phyloP scores from a whole-genome alignment of 2,329 filamentous ascomycete genomes.

The Graphilbum fragrans region DNA sequence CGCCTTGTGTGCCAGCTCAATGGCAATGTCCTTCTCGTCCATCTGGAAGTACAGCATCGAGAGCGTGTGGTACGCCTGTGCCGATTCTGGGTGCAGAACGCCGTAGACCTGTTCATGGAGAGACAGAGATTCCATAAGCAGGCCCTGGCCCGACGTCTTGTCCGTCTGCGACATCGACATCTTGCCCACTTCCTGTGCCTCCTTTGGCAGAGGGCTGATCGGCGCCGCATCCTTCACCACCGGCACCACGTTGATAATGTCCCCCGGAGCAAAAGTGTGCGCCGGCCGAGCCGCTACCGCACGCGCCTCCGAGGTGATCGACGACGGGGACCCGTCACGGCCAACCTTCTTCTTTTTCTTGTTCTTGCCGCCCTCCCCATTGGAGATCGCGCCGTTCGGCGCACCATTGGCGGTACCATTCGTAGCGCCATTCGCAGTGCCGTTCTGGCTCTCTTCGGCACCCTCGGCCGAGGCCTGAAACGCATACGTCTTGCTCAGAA shows the following conservation, averaged over 20 bases:
- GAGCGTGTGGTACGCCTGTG: slow-evolving; percentile 84
- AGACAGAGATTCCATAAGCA: slow-evolving; percentile 89
- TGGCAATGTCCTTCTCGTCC: slow-evolving; percentile 93
- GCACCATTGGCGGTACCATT: slow-evolving; percentile 11
- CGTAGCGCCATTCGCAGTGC: slow-evolving; percentile 13
- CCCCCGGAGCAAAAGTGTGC: slow-evolving; percentile 66
- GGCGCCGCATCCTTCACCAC: slow-evolving; percentile 90
- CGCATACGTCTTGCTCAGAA: slow-evolving; percentile 65
- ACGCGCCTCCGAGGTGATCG: slow-evolving; percentile 20
- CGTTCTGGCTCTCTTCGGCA: slow-evolving; percentile 1
- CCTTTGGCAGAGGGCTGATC: slow-evolving; percentile 81
- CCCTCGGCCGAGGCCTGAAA: slow-evolving; percentile 39
- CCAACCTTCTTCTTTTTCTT: slow-evolving; percentile 53
- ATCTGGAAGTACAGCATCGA: slow-evolving; percentile 95
- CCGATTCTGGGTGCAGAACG: slow-evolving; percentile 91
- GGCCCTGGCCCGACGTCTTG: slow-evolving; percentile 89
- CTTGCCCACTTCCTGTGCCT: slow-evolving; percentile 87
- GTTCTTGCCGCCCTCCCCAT: slow-evolving; percentile 26
- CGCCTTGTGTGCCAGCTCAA: slow-evolving; percentile 91
- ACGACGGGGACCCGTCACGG: slow-evolving; percentile 39
- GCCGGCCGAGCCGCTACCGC: slow-evolving; percentile 28
- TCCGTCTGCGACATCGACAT: slow-evolving; percentile 94
- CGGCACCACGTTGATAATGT: slow-evolving; percentile 87
- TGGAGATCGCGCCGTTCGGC: slow-evolving; percentile 17
- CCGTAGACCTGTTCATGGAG: slow-evolving; percentile 98